Base-by-base conservation (phyloP, 2,329 filamentous ascomycete genomes). In the Fusarium mexicanum region DNA sequence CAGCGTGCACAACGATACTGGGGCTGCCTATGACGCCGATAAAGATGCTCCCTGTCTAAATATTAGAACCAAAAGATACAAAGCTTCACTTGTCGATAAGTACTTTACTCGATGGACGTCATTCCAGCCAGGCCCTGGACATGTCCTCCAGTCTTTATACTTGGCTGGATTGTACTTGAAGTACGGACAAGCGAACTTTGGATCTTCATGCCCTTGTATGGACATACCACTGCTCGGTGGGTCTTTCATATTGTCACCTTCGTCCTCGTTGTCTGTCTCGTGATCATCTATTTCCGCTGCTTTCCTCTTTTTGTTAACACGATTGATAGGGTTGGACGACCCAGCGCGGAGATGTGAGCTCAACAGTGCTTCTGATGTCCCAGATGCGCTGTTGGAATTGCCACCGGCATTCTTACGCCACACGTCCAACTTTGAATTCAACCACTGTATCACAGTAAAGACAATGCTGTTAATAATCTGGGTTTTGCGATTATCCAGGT, bases 401-500 rank as follows among this genome's bases (percentile, higher is more conserved):
- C 17, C 24, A 26, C 24, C 17, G 11, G 24, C 5, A 5, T 46
- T 46, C 8, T 14, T 46, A 20, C 43, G 43, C 43, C 24, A 46
- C 17, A 20, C 11, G 24, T 26, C 17, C 5, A 46, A 0, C 11
- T 26, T 20, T 26, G 5, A 18, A 26, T 5, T 3, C 17, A 46
- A 13, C 43, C 24, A 46, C 43, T 46, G 24, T 8, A 9, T 18
- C 17, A 3, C 43, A 26, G 11, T 0, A 13, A 46, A 20, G 3
- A 26, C 24, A 46, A 26, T 46, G 2, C 11, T 26, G 11, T 46
- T 5, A 20, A 26, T 6, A 20, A 46, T 5, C 5, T 20, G 17
- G 0, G 3, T 13, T 1, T 26, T 46, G 1, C 11, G 5, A 46
- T 46, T 1, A 20, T 26, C 8, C 11, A 46, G 0, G 1, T 26